Evolutionary conservation across 331 rosid species (phyloP).

Genomic region (Cucumis variabilis): DNA sequence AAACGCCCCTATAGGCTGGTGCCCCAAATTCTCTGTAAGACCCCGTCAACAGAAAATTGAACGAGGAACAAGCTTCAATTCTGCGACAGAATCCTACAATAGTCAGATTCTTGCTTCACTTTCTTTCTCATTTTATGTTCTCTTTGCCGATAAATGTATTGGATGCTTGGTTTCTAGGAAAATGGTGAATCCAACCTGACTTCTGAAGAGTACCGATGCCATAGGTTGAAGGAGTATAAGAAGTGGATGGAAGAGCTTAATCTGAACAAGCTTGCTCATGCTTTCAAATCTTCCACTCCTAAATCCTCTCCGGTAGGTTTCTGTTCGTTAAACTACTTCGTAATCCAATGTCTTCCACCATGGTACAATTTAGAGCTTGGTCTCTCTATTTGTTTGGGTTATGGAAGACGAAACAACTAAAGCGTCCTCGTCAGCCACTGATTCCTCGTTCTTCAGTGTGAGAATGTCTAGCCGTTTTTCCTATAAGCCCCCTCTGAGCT

Average conservation of each 20-base stretch:
- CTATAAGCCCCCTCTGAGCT: conserved; percentile 41
- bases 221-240: conserved; percentile 57
- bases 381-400: not conserved
- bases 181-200: conserved; percentile 46
- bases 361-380: not conserved
- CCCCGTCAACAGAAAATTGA: not conserved
- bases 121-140: not conserved
- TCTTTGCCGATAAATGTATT: not conserved
- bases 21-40: not conserved
- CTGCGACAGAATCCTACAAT: not conserved
- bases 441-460: conserved; percentile 36
- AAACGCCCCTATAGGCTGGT: not conserved
- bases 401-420: conserved; percentile 39
- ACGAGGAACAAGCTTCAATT: not conserved
- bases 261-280: conserved; percentile 49
- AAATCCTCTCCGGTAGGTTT: conserved; percentile 51
- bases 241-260: conserved; percentile 63
- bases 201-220: conserved; percentile 53
- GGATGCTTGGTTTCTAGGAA: conserved; percentile 17
- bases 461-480: conserved; percentile 55
- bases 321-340: not conserved
- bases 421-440: conserved; percentile 34
- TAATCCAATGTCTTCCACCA: not conserved
- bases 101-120: not conserved
- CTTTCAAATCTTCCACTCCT: conserved; percentile 44